These are phyloP conservation scores for Entrophospora sp. DNA, from an alignment of 192 early-diverging fungal species.

Conservation along the genomic window DNA sequence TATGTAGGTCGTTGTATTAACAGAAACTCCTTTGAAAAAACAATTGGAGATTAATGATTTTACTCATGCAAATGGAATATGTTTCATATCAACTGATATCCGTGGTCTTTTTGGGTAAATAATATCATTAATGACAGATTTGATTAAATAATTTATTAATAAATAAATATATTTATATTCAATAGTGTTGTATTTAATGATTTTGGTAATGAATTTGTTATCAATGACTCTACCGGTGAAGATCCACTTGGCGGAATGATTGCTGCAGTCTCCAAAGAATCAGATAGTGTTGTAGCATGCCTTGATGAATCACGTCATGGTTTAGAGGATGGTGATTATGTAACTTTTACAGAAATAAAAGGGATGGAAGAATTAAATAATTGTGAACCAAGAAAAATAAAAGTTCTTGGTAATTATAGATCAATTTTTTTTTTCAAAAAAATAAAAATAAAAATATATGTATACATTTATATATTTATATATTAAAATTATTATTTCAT, in stretches of 20 bases:
- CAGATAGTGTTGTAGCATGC: constrained; percentile 85
- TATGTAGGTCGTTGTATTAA: constrained; percentile 87
- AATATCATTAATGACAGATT: too few relatives aligned
- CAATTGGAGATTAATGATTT: constrained; percentile 81
- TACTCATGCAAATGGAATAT: constrained; percentile 61
- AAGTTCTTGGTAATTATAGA: constrained; percentile 55
- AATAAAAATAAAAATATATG: too few relatives aligned
- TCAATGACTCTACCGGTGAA: constrained; percentile 87
- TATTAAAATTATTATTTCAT: not conserved
- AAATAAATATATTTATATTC: not conserved
- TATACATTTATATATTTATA: too few relatives aligned
- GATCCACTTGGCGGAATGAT: constrained; percentile 89
- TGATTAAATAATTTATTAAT: constrained; percentile 59
- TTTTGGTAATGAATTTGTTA: constrained; percentile 83
- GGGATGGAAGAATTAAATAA: constrained; percentile 90
- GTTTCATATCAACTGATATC: constrained; percentile 84
- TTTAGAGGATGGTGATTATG: constrained; percentile 93
- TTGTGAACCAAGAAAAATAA: constrained; percentile 68
- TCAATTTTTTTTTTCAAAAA: too few relatives aligned
- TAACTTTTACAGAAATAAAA: constrained; percentile 87
- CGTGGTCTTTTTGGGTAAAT: constrained; percentile 85
- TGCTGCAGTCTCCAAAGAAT: constrained; percentile 64
- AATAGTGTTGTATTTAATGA: constrained; percentile 80
- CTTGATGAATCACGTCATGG: constrained; percentile 96
- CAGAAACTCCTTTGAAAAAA: constrained; percentile 65